Percentiles rank a stretch among this genome's conserved stretches.
These are phyloP conservation scores for Penicillium nucicola DNA, from an alignment of 495 filamentous ascomycete species.

Conservation along the genomic window DNA sequence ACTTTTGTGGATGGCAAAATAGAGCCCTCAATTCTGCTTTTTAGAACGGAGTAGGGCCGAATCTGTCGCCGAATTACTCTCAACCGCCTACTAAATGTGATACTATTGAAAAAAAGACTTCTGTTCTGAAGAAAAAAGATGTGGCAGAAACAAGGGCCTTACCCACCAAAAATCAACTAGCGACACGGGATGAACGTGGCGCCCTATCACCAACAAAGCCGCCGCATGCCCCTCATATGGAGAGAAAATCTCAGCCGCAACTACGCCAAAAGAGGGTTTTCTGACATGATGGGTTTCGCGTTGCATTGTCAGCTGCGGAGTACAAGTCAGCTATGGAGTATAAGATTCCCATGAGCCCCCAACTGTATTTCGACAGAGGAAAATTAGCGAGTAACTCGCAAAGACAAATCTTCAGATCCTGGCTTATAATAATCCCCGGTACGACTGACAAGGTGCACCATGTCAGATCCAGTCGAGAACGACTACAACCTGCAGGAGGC, in stretches of 20 bases:
- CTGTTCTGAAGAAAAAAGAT: too few species aligned
- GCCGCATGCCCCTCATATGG: not conserved
- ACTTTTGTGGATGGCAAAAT: too few species aligned
- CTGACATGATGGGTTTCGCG: not conserved
- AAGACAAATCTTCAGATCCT: not conserved
- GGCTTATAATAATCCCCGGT: not conserved
- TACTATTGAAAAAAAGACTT: too few species aligned
- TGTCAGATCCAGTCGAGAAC: slow-evolving; percentile 3
- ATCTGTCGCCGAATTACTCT: too few species aligned
- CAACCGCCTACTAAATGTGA: too few species aligned
- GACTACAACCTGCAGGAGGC: slow-evolving; percentile 21
- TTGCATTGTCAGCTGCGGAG: too few species aligned
- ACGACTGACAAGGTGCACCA: not conserved
- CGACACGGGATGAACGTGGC: not conserved
- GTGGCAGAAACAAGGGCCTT: too few species aligned
- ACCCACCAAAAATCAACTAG: not conserved
- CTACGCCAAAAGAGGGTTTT: not conserved
- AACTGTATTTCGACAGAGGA: not conserved
- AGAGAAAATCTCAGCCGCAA: not conserved
- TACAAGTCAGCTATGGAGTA: too few species aligned
- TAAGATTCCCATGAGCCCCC: too few species aligned
- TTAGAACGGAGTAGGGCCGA: too few species aligned
- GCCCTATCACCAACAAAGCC: not conserved
- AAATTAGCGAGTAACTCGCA: not conserved
- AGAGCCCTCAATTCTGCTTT: too few species aligned